Evolutionary conservation across 179 eudicot genomes (phyloP).

Genomic region (Beta macrorhiza): DNA sequence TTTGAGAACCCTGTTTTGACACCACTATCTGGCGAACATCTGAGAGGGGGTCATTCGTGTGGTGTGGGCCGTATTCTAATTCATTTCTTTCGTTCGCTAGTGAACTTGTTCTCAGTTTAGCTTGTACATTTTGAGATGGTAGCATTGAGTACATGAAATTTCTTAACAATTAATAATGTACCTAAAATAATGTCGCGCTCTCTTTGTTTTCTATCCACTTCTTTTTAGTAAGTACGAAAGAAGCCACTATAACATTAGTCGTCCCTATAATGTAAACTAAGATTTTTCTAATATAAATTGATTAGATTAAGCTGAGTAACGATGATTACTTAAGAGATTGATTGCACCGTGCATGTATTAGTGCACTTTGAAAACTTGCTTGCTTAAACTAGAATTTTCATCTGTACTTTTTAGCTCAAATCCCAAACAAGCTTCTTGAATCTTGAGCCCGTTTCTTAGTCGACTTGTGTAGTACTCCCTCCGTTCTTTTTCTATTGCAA

Average conservation of each 20-base stretch:
- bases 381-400: conserved; percentile 12
- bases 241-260: neutral
- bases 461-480: neutral
- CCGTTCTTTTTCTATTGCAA: too few species aligned
- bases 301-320: neutral
- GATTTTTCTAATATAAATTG: too few species aligned
- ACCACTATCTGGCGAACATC: too few species aligned
- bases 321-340: neutral
- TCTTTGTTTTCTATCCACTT: neutral
- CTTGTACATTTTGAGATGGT: neutral
- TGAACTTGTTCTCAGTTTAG: too few species aligned
- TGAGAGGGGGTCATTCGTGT: too few species aligned
- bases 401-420: conserved; percentile 25
- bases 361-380: neutral
- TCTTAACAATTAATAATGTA: neutral
- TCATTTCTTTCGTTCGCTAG: too few species aligned
- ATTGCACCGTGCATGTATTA: neutral
- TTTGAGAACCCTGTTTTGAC: too few species aligned
- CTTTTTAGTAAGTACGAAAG: neutral
- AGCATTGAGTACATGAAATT: neutral
- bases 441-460: conserved; percentile 11
- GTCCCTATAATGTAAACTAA: neutral
- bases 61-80: too few species aligned
- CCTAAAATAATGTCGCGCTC: neutral
- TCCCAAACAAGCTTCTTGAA: conserved; percentile 32